A percentile compares a stretch with the other conserved stretches of the same genome.
Conservation (phyloP, 2,329 filamentous ascomycete species). For the Fusarium graminum region DNA sequence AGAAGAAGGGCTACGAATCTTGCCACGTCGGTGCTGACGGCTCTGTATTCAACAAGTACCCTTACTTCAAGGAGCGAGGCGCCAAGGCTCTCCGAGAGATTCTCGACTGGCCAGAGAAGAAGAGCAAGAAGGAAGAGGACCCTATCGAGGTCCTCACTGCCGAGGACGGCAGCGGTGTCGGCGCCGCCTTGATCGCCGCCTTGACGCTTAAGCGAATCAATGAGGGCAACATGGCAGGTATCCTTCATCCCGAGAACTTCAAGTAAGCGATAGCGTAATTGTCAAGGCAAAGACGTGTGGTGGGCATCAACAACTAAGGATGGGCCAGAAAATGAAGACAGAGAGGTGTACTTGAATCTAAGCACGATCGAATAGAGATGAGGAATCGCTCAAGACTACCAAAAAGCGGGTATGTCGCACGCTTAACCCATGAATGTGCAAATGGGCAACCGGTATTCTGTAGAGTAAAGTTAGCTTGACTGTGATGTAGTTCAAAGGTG, state of each 20-base stretch:
- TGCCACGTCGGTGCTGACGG: slow-evolving; percentile 98
- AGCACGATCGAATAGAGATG: slow-evolving; percentile 32
- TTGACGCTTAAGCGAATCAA: slow-evolving; percentile 74
- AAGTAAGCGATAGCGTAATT: slow-evolving; percentile 43
- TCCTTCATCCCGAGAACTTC: slow-evolving; percentile 75
- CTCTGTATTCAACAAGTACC: slow-evolving; percentile 99
- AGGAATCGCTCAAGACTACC: slow-evolving; percentile 28
- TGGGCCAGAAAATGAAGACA: slow-evolving; percentile 36
- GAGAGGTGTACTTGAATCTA: slow-evolving; percentile 40
- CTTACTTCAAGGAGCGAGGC: slow-evolving; percentile 94
- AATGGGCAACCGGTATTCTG: slow-evolving; percentile 78
- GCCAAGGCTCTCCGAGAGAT: slow-evolving; percentile 93
- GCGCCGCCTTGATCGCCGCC: slow-evolving; percentile 91
- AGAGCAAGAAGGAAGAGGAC: slow-evolving; percentile 78
- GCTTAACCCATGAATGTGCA: slow-evolving; percentile 78
- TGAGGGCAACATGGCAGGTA: slow-evolving; percentile 72
- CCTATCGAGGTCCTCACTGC: slow-evolving; percentile 89
- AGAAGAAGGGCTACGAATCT: slow-evolving; percentile 89
- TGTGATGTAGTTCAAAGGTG: neutral
- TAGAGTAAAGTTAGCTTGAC: slow-evolving; percentile 44
- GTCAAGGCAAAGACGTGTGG: slow-evolving; percentile 25
- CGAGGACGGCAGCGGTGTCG: slow-evolving; percentile 97
- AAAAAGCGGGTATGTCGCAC: slow-evolving; percentile 30
- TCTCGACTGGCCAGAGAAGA: slow-evolving; percentile 87
- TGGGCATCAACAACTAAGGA: slow-evolving; percentile 35